Conservation (phyloP, 2,329 filamentous ascomycete genomes). For the Colletotrichum paranaense region DNA sequence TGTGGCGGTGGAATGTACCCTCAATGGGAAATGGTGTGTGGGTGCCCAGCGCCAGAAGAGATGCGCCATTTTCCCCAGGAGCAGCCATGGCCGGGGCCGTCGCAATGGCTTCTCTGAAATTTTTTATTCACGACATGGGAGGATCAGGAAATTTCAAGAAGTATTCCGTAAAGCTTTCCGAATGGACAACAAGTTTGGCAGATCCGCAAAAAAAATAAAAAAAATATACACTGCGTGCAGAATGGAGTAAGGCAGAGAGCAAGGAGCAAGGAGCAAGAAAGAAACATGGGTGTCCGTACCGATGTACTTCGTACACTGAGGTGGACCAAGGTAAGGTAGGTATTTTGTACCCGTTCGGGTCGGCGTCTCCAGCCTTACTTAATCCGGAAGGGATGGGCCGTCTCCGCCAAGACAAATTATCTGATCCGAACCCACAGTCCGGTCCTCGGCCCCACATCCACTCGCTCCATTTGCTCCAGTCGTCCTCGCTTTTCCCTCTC, state of each 20-base stretch:
- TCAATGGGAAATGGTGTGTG: neutral
- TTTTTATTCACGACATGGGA: neutral
- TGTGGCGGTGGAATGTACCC: neutral
- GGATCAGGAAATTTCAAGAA: neutral
- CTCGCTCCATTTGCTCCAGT: neutral
- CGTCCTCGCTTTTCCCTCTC: neutral
- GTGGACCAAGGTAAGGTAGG: neutral
- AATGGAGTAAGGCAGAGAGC: neutral
- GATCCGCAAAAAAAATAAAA: conserved; percentile 7
- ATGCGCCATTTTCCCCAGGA: conserved; percentile 34
- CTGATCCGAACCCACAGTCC: conserved; percentile 35
- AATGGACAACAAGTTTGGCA: conserved; percentile 10
- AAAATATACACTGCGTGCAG: neutral
- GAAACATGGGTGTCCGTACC: too few species aligned
- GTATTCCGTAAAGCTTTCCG: neutral
- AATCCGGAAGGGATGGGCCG: conserved; percentile 17
- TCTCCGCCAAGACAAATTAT: conserved; percentile 37
- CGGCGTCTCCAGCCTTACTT: neutral
- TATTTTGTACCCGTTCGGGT: neutral
- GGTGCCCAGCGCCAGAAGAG: neutral
- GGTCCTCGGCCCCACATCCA: conserved; percentile 25
- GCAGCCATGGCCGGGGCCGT: neutral
- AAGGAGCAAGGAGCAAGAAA: neutral
- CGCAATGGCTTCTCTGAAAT: neutral
- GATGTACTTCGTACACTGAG: too few species aligned